Base-by-base conservation (phyloP, 345 rosid genomes). In the Draba incana region DNA sequence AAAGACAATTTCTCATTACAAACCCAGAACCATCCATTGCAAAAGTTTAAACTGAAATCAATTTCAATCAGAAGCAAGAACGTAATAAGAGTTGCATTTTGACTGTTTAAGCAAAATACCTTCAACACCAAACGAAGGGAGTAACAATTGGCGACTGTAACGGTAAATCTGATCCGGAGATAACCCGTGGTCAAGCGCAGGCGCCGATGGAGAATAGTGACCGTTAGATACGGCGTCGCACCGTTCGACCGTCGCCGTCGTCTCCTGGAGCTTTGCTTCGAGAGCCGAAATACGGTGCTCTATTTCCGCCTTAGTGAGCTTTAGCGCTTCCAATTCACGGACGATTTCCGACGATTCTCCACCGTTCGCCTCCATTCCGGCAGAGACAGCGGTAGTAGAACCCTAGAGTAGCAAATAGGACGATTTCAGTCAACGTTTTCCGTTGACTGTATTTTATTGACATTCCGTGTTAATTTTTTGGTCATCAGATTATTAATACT, bases 81-180 rank as follows among this genome's bases (percentile, higher is more conserved):
- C 10, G 23, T 38, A 31, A 37, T 2, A 41, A 39, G 38, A 24
- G 49, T 33, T 72, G 38, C 20, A 50, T 20, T 31, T 41, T 23
- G 57, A 45, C 4, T 27, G 25, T 55, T 39, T 39, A 45, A 57
- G 49, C 35, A 44, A 27, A 60, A 45, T 48, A 92, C 99, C 97
- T 87, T 86, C 70, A 70, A 94, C 85, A 62, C 96, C 97, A 52
- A 94, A 91, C 11, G 86, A 79, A 71, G 97, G 97, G 15, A 94
- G 95, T 71, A 94, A 61, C 68, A 91, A 83, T 27, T 94, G 99
- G 64, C 99, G 97, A 72, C 99, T 91, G 76, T 94, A 94, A 66
- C 99, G 85, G 80, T 89, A 81, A 49, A 94, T 80, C 76, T 78
- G 81, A 53, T 91, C 91, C 2, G 95, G 74, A 10, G 88, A 70